Evolutionary conservation across 306 rosid genomes (phyloP).

Genomic region (Prunus padus): DNA sequence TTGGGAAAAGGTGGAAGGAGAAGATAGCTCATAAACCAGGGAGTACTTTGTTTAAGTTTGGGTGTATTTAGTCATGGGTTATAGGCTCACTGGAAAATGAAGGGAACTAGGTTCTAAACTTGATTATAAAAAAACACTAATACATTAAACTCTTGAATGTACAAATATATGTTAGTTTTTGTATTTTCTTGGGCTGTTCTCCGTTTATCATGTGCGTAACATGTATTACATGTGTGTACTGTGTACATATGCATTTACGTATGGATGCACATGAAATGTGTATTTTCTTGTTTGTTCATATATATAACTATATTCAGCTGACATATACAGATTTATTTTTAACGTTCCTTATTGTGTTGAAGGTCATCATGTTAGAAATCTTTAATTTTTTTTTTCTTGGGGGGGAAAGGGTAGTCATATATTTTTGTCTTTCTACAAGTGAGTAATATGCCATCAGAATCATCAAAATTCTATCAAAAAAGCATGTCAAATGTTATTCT

Average conservation of each 20-base stretch:
- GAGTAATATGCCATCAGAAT: background rate
- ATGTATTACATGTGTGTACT: background rate
- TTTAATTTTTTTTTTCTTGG: background rate
- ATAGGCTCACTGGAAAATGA: background rate
- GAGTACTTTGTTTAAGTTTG: background rate
- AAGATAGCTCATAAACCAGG: background rate
- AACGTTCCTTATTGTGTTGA: background rate
- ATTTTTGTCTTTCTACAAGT: no score
- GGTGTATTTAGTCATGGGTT: background rate
- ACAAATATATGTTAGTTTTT: background rate
- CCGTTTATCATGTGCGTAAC: background rate
- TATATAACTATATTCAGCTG: no score
- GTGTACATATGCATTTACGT: background rate
- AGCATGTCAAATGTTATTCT: background rate
- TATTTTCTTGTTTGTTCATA: background rate
- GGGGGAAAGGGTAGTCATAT: no score
- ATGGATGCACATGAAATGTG: background rate
- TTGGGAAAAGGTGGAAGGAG: no score
- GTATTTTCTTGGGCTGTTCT: background rate
- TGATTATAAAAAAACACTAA: background rate
- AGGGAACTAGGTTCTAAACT: background rate
- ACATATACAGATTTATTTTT: background rate
- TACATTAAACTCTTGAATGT: background rate
- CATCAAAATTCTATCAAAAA: background rate
- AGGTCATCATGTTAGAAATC: background rate